Conservation (phyloP, 108 stramenopile genomes). For the Epithemia pelagica region DNA sequence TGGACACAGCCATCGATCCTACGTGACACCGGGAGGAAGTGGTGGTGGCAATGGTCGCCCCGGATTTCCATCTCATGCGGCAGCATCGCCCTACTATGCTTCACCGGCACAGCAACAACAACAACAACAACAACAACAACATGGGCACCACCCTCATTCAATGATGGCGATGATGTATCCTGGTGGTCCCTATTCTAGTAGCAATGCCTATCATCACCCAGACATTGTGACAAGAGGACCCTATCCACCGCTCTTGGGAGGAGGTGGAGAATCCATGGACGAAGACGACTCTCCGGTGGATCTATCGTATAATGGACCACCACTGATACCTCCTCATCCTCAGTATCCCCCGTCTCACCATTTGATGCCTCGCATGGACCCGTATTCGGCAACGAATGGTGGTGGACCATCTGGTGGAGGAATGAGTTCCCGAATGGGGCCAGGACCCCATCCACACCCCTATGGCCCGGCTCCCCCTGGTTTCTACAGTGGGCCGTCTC, state of each 20-base stretch:
- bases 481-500: background rate
- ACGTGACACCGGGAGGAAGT: no score
- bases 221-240: background rate
- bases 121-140: constrained; percentile 17
- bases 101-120: constrained; percentile 1
- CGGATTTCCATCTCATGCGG: no score
- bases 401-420: background rate
- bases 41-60: no score
- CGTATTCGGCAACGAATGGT: background rate
- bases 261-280: background rate
- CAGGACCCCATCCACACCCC: background rate
- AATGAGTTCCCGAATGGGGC: background rate
- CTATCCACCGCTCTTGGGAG: background rate
- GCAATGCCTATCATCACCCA: background rate
- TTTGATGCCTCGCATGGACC: background rate
- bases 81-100: no score
- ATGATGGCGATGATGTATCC: background rate
- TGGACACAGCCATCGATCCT: no score
- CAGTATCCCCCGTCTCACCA: no score
- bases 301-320: background rate
- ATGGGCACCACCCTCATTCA: no score
- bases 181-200: background rate
- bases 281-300: background rate
- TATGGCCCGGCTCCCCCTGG: background rate
- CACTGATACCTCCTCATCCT: background rate